These are phyloP conservation scores for Coemansia sp. DNA, from an alignment of 192 early-diverging fungal species.

Conservation along the genomic window DNA sequence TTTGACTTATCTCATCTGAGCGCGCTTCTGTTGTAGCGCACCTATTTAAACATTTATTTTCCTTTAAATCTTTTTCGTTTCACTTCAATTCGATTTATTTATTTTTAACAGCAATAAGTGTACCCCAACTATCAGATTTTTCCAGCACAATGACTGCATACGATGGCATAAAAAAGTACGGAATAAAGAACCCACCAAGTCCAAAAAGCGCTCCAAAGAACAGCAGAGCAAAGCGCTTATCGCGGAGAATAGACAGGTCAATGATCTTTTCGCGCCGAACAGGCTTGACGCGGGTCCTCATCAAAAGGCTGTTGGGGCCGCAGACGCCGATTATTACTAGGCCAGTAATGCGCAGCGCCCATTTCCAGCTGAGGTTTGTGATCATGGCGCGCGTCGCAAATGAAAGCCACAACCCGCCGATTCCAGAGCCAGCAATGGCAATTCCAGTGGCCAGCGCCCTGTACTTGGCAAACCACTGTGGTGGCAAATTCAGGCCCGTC, in stretches of 20 bases:
- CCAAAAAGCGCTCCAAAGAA: conserved; percentile 8
- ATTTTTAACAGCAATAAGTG: no score
- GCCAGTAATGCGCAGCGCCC: conserved; percentile 55
- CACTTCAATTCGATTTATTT: no score
- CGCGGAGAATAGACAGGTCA: conserved; percentile 47
- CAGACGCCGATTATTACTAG: conserved; percentile 47
- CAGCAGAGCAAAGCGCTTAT: conserved; percentile 42
- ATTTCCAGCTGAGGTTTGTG: conserved; percentile 41
- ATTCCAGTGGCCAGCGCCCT: conserved; percentile 55
- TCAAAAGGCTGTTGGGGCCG: conserved; percentile 39
- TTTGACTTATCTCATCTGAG: no score
- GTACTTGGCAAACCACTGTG: conserved; percentile 55
- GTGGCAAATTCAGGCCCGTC: conserved; percentile 50
- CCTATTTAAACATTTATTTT: no score
- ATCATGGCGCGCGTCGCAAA: conserved; percentile 53
- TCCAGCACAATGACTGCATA: no score
- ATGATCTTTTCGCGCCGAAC: conserved; percentile 30
- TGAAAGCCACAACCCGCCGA: conserved; percentile 55
- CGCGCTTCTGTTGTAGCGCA: no score
- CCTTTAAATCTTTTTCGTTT: no score
- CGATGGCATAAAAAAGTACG: no score
- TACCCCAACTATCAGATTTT: no score
- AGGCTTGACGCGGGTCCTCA: conserved; percentile 32
- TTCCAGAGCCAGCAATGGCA: conserved; percentile 53
- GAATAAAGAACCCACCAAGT: no score